Evolutionary conservation across 129 eudicot species (phyloP), one percentile per base, ranked within the genome.

Genomic region (Smallanthus sonchifolius): DNA sequence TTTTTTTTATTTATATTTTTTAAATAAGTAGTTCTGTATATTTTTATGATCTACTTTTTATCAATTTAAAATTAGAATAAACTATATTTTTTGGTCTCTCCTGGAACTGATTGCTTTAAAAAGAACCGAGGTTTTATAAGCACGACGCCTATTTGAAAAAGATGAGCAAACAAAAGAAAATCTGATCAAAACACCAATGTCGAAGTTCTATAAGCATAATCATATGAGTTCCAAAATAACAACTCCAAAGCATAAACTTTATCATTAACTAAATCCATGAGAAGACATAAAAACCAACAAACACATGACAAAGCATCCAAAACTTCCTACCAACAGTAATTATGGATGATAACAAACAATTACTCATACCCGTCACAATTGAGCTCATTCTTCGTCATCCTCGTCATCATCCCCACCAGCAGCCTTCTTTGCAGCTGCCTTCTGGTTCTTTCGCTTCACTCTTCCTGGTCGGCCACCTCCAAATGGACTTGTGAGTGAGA

Each of bases 381-480:
- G 28, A 16, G 63, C 84, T 86, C 83, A 86, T 78, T 86, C 92
- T 63, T 89, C 89, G 1, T 86, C 89, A 34, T 86, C 96, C 51
- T 86, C 96, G 45, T 86, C 96, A 15, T 86, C 92, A 69, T 73
- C 96, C 2, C 96, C 96, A 37, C 96, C 96, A 14, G 89, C 61
- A 24, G 96, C 89, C 82, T 89, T 89, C 92, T 86, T 89, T 0
- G 92, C 89, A 64, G 92, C 96, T 1, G 89, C 84, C 79, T 89
- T 89, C 80, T 65, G 85, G 79, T 89, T 89, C 89, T 48, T 89
- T 84, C 96, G 79, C 92, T 89, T 89, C 72, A 89, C 92, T 79
- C 92, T 86, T 32, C 96, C 96, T 8, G 96, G 89, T 15, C 92
- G 83, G 4, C 96, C 96, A 77, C 87, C 96, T 36, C 92, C 96